Base-by-base conservation (phyloP, 495 filamentous ascomycete species). In the Annulohypoxylon bovei region DNA sequence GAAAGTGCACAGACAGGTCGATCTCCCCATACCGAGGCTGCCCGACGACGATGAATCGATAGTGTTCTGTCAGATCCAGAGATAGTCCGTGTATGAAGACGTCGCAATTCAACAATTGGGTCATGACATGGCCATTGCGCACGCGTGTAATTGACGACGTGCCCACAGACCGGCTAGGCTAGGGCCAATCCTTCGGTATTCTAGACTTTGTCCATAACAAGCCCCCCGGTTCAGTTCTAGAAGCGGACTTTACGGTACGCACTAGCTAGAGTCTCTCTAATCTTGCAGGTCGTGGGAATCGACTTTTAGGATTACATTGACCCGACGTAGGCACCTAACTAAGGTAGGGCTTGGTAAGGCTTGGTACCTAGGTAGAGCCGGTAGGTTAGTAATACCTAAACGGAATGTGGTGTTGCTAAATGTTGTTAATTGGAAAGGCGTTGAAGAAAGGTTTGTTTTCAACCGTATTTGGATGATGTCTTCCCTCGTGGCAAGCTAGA, bases 11-110 rank as follows among this genome's bases (percentile, higher is more conserved):
- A 61, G 69, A 72, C 59, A 18, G 52, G 18, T 1, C 18, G 6
- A 27, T 72, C 53, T 63, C 37, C n/a, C n/a, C 54, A 68, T 67
- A 59, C 59, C 58, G 53, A 72, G 64, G 59, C 54, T 44, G 28
- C 28, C 63, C n/a, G 35, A 59, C 49, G 53, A 54, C 49, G 59
- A 72, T 64, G 64, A 67, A 60, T 67, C 53, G 44, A 47, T 55
- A 62, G 68, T 33, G 63, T 44, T 56, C 62, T 28, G 50, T 55
- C 52, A 27, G 46, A 50, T 58, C 50, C 66, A 28, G 42, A 42
- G n/a, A 44, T 63, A n/a, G 28, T 49, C 56, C 3, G 39, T 30
- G 27, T 27, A 37, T 37, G 20, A 53, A 28, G 39, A 20, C 25
- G n/a, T 55, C 57, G 8, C 1, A 47, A 37, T 33, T 27, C 39